Base-by-base conservation (phyloP, 164 flowering plant genomes). In the Magnolia sinica region DNA sequence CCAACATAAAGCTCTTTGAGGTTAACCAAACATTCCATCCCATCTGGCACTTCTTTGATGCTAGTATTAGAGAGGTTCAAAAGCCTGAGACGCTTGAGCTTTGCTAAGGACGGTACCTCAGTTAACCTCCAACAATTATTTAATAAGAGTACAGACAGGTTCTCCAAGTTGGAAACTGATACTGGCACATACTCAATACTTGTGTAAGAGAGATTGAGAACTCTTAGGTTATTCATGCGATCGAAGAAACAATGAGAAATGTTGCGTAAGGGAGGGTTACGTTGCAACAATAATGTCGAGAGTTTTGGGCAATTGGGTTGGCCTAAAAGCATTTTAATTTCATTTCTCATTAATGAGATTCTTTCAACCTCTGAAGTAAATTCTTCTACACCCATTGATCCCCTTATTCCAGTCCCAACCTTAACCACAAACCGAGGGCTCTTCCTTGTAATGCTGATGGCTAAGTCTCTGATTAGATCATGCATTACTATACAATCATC, bases 401-500 rank as follows among this genome's bases (percentile, higher is more conserved):
- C 45, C 18, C 2, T 45, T 27, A 77, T 11, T 7, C 68, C 31
- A 7, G 3, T 27, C 4, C 84, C 82, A 14, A 77, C 68, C 65
- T 68, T 79, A 3, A 77, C 55, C 68, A 79, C 29, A 51, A 79
- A 79, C 2, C 50, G 63, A 22, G 71, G 24, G 18, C 11, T 20
- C 29, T 29, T 31, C 67, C 72, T 51, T 58, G 76, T 63, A 13
- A 78, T 70, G 19, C 1, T 50, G 37, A 52, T 72, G 37, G 74
- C 86, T 83, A 84, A 79, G 7, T 82, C 86, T 69, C 87, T 83
- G 13, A 86, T 10, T 58, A 81, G 20, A 73, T 82, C 83, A 80
- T 86, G 88, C 84, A 86, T 81, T 69, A 75, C 84, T n/a, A 84
- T 83, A 72, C 68, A 64, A 78, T 81, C 37, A 82, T 63, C 31